Percentiles rank a stretch among this genome's conserved stretches.
phyloP scores from a whole-genome alignment of 2,329 filamentous ascomycete genomes.

The Alternaria triticimaculans region DNA sequence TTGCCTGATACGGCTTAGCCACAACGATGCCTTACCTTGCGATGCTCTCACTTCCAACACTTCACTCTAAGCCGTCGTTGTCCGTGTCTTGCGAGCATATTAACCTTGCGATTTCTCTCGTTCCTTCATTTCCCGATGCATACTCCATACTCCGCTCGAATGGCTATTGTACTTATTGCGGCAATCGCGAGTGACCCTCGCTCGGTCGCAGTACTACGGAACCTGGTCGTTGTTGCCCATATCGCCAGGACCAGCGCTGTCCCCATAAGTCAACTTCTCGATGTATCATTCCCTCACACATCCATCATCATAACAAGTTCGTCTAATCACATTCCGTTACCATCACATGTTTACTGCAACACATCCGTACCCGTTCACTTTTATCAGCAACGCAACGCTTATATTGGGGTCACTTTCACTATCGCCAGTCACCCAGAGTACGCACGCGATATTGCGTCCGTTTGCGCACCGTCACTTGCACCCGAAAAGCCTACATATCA shows the following conservation, averaged over 20 bases:
- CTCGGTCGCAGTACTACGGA: not conserved
- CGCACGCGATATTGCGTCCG: constrained; percentile 3
- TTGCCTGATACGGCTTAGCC: not conserved
- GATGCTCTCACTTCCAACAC: not conserved
- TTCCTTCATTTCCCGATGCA: not conserved
- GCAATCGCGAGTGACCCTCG: not conserved
- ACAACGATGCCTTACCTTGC: not conserved
- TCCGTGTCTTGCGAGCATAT: not conserved
- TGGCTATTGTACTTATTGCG: not conserved
- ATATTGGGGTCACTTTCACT: not conserved
- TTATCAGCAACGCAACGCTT: not conserved
- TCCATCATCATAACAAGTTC: not conserved
- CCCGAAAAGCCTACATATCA: not conserved
- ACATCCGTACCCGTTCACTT: not conserved
- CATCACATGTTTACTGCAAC: not conserved
- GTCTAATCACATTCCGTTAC: not conserved
- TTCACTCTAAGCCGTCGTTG: not conserved
- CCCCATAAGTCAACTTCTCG: not conserved
- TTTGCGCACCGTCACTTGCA: constrained; percentile 4
- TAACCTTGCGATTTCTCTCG: not conserved
- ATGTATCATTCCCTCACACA: not conserved
- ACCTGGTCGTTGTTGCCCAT: not conserved
- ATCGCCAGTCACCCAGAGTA: not conserved
- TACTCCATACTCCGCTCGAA: not conserved
- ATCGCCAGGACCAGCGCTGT: not conserved